Percentiles rank a stretch among this genome's conserved stretches.
Conservation (phyloP, 306 rosid species). For the Boehmeria nivea region DNA sequence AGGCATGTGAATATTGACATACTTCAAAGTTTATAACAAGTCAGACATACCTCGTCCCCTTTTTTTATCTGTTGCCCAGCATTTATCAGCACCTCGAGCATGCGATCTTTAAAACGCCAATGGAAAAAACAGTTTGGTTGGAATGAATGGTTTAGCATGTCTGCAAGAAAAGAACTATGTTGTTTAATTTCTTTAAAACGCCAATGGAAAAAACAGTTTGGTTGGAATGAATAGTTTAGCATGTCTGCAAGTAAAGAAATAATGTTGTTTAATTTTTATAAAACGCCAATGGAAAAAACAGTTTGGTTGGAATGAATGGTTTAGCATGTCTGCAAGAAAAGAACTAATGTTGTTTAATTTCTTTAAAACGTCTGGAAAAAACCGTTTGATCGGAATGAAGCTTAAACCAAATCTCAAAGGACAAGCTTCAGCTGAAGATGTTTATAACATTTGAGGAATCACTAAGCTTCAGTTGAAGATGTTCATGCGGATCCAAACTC, state of each 20-base stretch:
- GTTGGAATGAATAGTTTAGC: no score
- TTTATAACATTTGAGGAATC: no score
- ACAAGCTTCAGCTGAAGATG: no score
- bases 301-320: slow-evolving; percentile 92
- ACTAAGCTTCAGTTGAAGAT: no score
- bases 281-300: slow-evolving; percentile 97
- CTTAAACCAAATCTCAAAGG: no score
- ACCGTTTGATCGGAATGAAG: no score
- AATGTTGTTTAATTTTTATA: slow-evolving; percentile 13
- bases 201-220: no score
- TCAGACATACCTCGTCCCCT: slow-evolving; percentile 74
- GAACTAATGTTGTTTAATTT: neutral
- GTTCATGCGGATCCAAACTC: no score
- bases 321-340: slow-evolving; percentile 74
- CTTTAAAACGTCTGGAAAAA: slow-evolving; percentile 5
- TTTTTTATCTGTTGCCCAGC: slow-evolving; percentile 79
- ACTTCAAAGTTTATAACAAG: neutral
- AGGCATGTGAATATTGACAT: no score
- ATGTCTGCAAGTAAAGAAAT: slow-evolving; percentile 52
- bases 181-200: neutral
- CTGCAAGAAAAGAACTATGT: slow-evolving; percentile 36
- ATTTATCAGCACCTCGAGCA: slow-evolving; percentile 97
- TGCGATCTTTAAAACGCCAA: slow-evolving; percentile 94
- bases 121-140: slow-evolving; percentile 93
- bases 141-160: slow-evolving; percentile 95